Conservation (phyloP, 352 stramenopile genomes). For the Halophytophthora polymorphica region DNA sequence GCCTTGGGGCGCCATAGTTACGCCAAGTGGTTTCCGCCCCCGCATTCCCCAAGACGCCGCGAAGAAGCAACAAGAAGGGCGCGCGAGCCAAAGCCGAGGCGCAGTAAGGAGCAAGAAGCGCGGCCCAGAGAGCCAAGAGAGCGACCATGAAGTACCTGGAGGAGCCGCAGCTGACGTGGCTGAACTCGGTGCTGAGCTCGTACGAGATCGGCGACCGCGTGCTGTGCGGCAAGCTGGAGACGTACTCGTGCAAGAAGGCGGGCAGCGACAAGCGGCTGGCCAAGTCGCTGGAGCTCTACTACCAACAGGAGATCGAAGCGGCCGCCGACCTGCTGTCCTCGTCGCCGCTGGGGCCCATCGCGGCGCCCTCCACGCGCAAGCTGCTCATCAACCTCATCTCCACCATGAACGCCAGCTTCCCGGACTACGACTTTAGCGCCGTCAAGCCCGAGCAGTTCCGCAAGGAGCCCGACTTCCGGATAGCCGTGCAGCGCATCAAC, state of each 20-base stretch:
- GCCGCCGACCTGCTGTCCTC: conserved; percentile 51
- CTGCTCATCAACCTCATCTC: conserved; percentile 92
- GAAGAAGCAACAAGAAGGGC: neutral
- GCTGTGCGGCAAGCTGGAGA: conserved; percentile 85
- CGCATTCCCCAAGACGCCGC: too few relatives aligned
- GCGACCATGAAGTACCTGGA: conserved; percentile 91
- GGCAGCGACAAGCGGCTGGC: conserved; percentile 90
- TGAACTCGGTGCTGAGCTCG: conserved; percentile 86
- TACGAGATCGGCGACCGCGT: conserved; percentile 88
- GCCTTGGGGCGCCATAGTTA: too few relatives aligned
- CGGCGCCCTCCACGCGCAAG: conserved; percentile 75
- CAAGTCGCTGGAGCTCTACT: conserved; percentile 87
- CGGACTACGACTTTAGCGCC: conserved; percentile 91
- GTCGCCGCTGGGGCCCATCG: conserved; percentile 79
- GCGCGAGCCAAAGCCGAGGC: conserved; percentile 2
- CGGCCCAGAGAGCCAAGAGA: neutral
- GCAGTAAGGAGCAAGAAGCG: neutral
- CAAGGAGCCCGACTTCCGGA: conserved; percentile 82
- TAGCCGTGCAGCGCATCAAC: conserved; percentile 88
- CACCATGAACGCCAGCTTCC: conserved; percentile 93
- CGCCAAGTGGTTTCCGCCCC: too few relatives aligned
- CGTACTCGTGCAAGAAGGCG: conserved; percentile 92
- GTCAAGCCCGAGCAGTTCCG: conserved; percentile 89
- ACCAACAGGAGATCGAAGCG: conserved; percentile 75
- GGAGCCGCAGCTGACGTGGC: conserved; percentile 85